phyloP scores from a whole-genome alignment of 495 filamentous ascomycete species.

The Podospora sp. region DNA sequence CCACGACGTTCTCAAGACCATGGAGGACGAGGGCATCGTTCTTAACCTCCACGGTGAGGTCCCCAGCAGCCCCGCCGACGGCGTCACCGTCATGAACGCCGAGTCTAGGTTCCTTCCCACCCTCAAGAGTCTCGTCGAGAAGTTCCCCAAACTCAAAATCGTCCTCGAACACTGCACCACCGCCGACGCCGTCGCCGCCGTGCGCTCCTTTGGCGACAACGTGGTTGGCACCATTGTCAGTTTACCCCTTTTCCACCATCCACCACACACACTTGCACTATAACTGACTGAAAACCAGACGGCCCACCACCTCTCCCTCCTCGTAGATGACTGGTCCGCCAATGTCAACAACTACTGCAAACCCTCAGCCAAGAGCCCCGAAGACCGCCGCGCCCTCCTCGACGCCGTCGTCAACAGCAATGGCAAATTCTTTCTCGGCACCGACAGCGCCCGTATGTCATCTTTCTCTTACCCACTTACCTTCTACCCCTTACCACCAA shows the following conservation, averaged over 20 bases:
- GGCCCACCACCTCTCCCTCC: slow-evolving; percentile 80
- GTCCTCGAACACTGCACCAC: slow-evolving; percentile 84
- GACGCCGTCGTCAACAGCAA: slow-evolving; percentile 66
- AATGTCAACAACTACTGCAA: slow-evolving; percentile 86
- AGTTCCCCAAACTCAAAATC: slow-evolving; percentile 80
- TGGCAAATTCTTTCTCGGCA: slow-evolving; percentile 77
- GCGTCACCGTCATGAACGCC: slow-evolving; percentile 76
- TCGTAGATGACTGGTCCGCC: slow-evolving; percentile 72
- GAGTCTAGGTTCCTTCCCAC: slow-evolving; percentile 82
- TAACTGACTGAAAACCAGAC: slow-evolving; percentile 29
- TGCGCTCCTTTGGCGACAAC: slow-evolving; percentile 71
- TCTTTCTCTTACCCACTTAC: not conserved
- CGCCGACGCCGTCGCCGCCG: slow-evolving; percentile 76
- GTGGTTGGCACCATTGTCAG: slow-evolving; percentile 67
- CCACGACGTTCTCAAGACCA: slow-evolving; percentile 78
- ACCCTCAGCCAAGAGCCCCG: slow-evolving; percentile 72
- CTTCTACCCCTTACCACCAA: too few species aligned
- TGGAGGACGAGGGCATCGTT: slow-evolving; percentile 60
- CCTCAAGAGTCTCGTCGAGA: slow-evolving; percentile 66
- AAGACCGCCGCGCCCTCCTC: slow-evolving; percentile 75
- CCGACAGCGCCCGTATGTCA: slow-evolving; percentile 30
- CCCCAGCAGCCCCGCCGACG: slow-evolving; percentile 59
- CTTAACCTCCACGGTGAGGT: slow-evolving; percentile 65
- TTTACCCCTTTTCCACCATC: slow-evolving; percentile 31
- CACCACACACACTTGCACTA: not conserved